Base-by-base conservation (phyloP, 805 yeast species). In the Jamesozyma jinghongensis region DNA sequence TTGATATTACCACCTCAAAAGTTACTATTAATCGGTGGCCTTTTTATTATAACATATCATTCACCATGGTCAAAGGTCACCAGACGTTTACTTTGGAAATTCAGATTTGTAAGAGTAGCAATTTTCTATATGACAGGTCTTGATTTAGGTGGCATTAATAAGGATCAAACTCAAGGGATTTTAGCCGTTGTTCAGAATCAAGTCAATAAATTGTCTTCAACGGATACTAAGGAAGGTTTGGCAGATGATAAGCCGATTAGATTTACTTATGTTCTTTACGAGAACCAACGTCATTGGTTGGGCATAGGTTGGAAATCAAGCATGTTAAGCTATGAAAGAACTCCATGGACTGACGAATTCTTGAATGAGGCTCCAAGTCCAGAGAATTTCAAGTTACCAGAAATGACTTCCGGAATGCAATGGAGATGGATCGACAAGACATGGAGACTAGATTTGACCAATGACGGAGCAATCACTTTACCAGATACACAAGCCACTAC, bases 271-370 rank as follows among this genome's bases (percentile, higher is more conserved):
- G 96, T 86, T 2, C 68, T 90, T 10, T 88, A 81, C 61, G 98
- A 90, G 59, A 90, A 90, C 60, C 97, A 90, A 66, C 77, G 98
- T 56, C 79, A 90, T 54, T 90, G 98, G 98, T 69, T 90, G 31
- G 97, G 97, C 7, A 84, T 90, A 52, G 98, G 98, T 6, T 90
- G 98, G 98, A 88, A 97, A 0, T 69, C 92, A n/a, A 90, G 87
- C 56, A 69, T 92, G 57, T 70, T 90, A 47, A 80, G 92, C 36
- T 90, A 90, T 59, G 98, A 90, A 64, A 74, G 98, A 56, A 79
- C 95, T 0, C 81, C 97, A 5, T 90, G 97, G 97, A 87, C 97
- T 0, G 98, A 90, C 59, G 97, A 90, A 62, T 88, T 87, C 54
- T 69, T 87, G 48, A 90, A 88, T 61, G 96, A 88, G 58, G 74